A percentile compares a stretch with the other conserved stretches of the same genome.
phyloP scores from a whole-genome alignment of 179 eudicot species.

The Heliamphora pulchella region DNA sequence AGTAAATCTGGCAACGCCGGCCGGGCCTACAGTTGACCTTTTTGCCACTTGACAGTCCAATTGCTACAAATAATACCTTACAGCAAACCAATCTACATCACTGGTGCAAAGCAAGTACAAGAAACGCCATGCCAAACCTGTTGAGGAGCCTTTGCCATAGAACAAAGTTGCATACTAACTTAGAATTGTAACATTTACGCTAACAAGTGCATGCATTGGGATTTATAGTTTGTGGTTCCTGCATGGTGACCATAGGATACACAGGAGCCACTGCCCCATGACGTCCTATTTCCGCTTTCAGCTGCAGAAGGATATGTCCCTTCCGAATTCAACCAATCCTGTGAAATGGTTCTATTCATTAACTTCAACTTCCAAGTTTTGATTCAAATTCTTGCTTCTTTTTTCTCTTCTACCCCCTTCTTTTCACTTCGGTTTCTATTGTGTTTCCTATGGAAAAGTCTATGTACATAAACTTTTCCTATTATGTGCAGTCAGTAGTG shows the following conservation, averaged over 20 bases:
- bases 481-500: not conserved
- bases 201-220: not conserved
- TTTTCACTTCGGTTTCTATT: not conserved
- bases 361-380: not conserved
- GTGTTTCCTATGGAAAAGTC: too few relatives aligned
- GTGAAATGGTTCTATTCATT: not conserved
- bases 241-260: not conserved
- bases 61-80: too few relatives aligned
- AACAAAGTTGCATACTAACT: not conserved
- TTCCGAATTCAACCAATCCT: not conserved
- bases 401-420: not conserved
- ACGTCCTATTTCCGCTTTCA: not conserved
- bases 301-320: not conserved
- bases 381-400: not conserved
- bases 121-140: slow-evolving; percentile 24
- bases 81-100: too few relatives aligned
- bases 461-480: too few relatives aligned
- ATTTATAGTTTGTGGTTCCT: not conserved
- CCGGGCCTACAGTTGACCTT: too few relatives aligned
- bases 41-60: too few relatives aligned
- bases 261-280: not conserved
- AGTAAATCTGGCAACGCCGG: too few relatives aligned
- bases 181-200: not conserved
- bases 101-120: slow-evolving; percentile 44
- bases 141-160: slow-evolving; percentile 18